Conservation (phyloP, 2,329 filamentous ascomycete genomes). For the Phoma sp. region DNA sequence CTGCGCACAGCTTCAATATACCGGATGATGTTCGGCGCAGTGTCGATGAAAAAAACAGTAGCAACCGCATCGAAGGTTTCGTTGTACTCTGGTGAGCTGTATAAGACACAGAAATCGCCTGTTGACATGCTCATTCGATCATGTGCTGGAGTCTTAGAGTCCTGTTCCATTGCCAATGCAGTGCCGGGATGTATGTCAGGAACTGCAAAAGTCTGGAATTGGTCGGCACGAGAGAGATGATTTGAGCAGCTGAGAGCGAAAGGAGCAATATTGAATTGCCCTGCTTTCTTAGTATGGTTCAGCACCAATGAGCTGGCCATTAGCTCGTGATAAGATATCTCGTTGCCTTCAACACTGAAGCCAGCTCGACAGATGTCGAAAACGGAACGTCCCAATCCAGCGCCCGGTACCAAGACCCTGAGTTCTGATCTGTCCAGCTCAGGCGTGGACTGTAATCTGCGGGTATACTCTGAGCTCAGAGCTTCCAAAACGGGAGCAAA, state of each 20-base stretch:
- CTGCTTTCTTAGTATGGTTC: slow-evolving; percentile 67
- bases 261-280: slow-evolving; percentile 78
- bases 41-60: slow-evolving; percentile 96
- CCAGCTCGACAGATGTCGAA: slow-evolving; percentile 82
- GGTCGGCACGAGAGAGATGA: slow-evolving; percentile 74
- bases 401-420: slow-evolving; percentile 84
- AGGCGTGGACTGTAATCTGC: slow-evolving; percentile 5
- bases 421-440: slow-evolving; percentile 52
- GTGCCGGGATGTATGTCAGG: slow-evolving; percentile 71
- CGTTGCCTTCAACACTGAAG: slow-evolving; percentile 81
- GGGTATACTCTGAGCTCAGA: slow-evolving; percentile 61
- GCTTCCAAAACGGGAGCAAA: slow-evolving; percentile 76
- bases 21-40: slow-evolving; percentile 87
- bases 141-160: slow-evolving; percentile 42
- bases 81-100: slow-evolving; percentile 69
- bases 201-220: slow-evolving; percentile 75
- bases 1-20: slow-evolving; percentile 85
- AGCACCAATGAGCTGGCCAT: slow-evolving; percentile 80
- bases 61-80: slow-evolving; percentile 80
- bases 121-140: slow-evolving; percentile 92
- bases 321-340: slow-evolving; percentile 97
- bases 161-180: slow-evolving; percentile 37
- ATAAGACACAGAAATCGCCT: slow-evolving; percentile 90
- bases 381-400: slow-evolving; percentile 85
- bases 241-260: slow-evolving; percentile 92